phyloP scores from a whole-genome alignment of 768 basidiomycete genomes.

The Hygrophoropsis aurantiaca region DNA sequence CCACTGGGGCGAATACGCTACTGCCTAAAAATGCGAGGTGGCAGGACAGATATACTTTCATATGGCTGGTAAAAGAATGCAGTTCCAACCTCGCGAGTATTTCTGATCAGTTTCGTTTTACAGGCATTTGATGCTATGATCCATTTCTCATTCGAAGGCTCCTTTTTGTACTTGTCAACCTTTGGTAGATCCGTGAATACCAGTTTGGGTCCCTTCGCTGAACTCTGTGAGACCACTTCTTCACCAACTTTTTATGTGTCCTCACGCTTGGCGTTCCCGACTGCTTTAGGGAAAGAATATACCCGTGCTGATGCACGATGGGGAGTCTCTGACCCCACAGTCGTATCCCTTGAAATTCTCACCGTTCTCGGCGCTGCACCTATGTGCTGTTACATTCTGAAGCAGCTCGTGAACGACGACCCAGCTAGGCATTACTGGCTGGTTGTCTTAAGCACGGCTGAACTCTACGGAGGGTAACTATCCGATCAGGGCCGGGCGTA shows the following conservation, averaged over 20 bases:
- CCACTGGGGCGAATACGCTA: constrained; percentile 49
- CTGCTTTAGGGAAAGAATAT: constrained; percentile 71
- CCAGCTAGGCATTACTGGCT: constrained; percentile 68
- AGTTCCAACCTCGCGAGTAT: neutral
- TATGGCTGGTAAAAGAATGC: constrained; percentile 64
- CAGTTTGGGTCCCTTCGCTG: constrained; percentile 66
- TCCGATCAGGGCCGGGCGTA: neutral
- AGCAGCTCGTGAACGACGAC: constrained; percentile 62
- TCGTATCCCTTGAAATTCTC: constrained; percentile 81
- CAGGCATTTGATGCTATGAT: constrained; percentile 81
- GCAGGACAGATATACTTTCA: constrained; percentile 69
- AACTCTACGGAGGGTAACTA: constrained; percentile 75
- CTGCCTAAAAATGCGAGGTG: constrained; percentile 63
- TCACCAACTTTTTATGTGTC: neutral
- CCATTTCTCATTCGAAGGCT: constrained; percentile 77
- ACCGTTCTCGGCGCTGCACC: constrained; percentile 78
- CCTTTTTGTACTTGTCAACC: constrained; percentile 75
- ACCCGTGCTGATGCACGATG: constrained; percentile 79
- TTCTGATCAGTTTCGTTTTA: neutral
- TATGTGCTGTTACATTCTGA: constrained; percentile 69
- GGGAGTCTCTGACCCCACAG: constrained; percentile 75
- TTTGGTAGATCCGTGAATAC: constrained; percentile 75
- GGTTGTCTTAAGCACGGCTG: constrained; percentile 70
- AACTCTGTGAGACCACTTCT: constrained; percentile 59
- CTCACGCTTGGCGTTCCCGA: neutral